Base-by-base conservation (phyloP, 192 early-diverging fungal genomes). In the Tieghemiomyces parasiticus region DNA sequence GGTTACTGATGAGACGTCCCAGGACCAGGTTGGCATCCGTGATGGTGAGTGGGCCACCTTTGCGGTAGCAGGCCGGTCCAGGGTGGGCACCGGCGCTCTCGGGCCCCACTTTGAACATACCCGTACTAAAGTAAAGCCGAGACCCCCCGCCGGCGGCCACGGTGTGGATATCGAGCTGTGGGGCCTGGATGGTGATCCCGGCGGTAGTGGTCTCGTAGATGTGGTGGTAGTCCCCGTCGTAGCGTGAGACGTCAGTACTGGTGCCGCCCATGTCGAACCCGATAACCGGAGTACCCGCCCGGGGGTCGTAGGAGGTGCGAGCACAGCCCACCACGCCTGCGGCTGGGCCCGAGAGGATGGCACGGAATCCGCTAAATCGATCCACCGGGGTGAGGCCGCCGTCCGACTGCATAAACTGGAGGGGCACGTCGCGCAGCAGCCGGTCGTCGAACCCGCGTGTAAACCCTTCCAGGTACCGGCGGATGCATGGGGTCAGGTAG, bases 361-460 rank as follows among this genome's bases (percentile, higher is more conserved):
- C 92, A 16, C 79, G 77, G 46, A 92, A 82, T 10, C 95, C 95
- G 12, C 78, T 82, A 62, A 99, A 95, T 46, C 76, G 73, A 53
- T 83, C 72, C 20, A 93, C 90, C 19, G 90, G 88, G 10, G 89
- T 84, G 2, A 99, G 71, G 0, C 95, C 95, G 47, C 95, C 95
- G 66, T 99, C 95, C 46, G 83, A 87, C 70, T 95, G 92, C 95
- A 99, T 99, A 72, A 99, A 96, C 65, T 95, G 88, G n/a, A 89
- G 77, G 2, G 69, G 61, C n/a, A 85, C 78, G 24, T 24, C 4
- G 3, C 33, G 1, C 25, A 81, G 61, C 32, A 88, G 64, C 22
- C 77, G 76, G 20, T 66, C 63, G 62, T 95, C 92, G 70, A 99
- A 97, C 14, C 93, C 95, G 38, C 74, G 68, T 12, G 83, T 74